Base-by-base conservation (phyloP, 371 early-diverging fungal species). In the Lichtheimia corymbifera region DNA sequence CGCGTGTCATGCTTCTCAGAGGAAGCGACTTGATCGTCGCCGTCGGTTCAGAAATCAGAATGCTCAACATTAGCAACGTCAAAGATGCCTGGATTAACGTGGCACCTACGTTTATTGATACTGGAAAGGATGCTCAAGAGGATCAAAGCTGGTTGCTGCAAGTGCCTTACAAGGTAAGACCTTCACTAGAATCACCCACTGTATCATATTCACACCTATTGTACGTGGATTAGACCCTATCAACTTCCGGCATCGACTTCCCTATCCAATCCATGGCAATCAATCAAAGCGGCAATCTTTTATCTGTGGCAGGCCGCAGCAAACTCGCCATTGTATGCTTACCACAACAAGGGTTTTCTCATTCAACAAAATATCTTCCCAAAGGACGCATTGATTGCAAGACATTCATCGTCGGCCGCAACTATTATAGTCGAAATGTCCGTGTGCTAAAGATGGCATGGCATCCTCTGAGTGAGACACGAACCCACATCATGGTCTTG, bases 391-490 rank as follows among this genome's bases (percentile, higher is more conserved):
- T 65, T 17, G 22, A 35, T 17, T 59, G 60, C 43, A 59, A 55
- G 58, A 59, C 25, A 12, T 74, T 22, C 54, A 62, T 61, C 27
- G 45, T 62, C 15, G 66, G 66, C 25, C 35, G 35, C 18, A 11
- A 42, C 18, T 50, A 18, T 14, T 60, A 44, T 15, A 41, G 18
- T 45, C 20, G n/a, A 4, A 13, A 47, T n/a, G 25, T 20, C 0
- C 58, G 27, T 61, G 64, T n/a, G 43, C 47, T 80, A 13, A 73
- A 77, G 49, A 59, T 61, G 5, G 59, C 59, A 13, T 80, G 80
- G 80, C 80, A 80, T 51, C 76, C 77, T 44, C 53, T 80, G n/a
- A 77, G 80, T 66, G 77, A 77, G 54, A 65, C 73, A 7, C 53
- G 59, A 12, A 65, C 73, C 0, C 80, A 80, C 63, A 42, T 80